phyloP scores from a whole-genome alignment of 1,139 yeast species.

The Yamadazyma friedrichii region DNA sequence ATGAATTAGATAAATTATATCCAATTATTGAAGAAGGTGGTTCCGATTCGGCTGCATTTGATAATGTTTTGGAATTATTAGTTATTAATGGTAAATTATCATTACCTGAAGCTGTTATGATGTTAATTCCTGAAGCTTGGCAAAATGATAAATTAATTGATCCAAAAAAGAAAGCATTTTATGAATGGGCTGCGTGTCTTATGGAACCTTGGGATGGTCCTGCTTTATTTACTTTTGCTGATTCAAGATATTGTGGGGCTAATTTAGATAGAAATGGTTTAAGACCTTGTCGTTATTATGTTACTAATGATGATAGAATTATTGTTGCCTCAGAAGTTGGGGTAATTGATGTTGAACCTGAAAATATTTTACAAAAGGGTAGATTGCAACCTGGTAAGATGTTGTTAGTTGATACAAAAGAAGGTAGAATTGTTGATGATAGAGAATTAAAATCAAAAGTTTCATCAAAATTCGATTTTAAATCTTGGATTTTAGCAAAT shows the following conservation, averaged over 20 bases:
- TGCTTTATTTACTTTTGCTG: conserved; percentile 93
- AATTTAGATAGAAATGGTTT: conserved; percentile 95
- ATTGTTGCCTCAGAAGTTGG: conserved; percentile 99
- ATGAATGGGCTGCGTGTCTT: conserved; percentile 98
- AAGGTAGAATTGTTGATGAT: conserved; percentile 92
- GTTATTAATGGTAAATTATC: conserved; percentile 90
- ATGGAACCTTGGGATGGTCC: conserved; percentile 99
- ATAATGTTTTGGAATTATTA: conserved; percentile 88
- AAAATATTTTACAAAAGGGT: conserved; percentile 82
- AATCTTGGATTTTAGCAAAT: conserved; percentile 88
- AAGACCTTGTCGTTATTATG: conserved; percentile 96
- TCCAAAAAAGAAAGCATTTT: conserved; percentile 88
- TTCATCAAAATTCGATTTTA: conserved; percentile 86
- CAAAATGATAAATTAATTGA: conserved; percentile 85
- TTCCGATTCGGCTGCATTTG: conserved; percentile 98
- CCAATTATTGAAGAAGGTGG: conserved; percentile 99
- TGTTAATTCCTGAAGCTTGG: conserved; percentile 98
- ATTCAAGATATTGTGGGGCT: conserved; percentile 98
- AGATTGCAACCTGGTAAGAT: conserved; percentile 95
- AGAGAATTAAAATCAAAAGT: conserved; percentile 79
- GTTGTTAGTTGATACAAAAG: conserved; percentile 91
- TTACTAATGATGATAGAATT: conserved; percentile 92
- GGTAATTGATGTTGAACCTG: conserved; percentile 86
- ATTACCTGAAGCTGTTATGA: conserved; percentile 95
- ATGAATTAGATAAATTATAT: conserved; percentile 83